Evolutionary conservation across 2,329 filamentous ascomycete species (phyloP).

Genomic region (Aspergillus sp.): DNA sequence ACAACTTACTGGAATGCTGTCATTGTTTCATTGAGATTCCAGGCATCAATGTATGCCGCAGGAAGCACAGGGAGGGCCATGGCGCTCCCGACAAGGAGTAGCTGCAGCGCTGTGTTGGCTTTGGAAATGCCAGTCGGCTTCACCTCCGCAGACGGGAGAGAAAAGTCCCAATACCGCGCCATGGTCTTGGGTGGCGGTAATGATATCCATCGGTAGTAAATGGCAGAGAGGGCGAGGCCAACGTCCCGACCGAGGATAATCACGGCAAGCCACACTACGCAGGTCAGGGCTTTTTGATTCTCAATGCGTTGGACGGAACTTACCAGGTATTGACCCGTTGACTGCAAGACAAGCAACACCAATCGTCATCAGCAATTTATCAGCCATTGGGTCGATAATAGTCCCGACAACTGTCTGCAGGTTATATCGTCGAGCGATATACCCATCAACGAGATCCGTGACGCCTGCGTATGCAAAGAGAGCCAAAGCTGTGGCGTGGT

Average conservation of each 20-base stretch:
- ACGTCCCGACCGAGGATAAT: slow-evolving; percentile 89
- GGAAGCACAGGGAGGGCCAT: slow-evolving; percentile 75
- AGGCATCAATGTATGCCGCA: slow-evolving; percentile 53
- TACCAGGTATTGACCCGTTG: slow-evolving; percentile 78
- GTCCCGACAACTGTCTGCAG: slow-evolving; percentile 91
- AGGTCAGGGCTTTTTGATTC: slow-evolving; percentile 3
- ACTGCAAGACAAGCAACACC: slow-evolving; percentile 80
- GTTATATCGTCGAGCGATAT: slow-evolving; percentile 84
- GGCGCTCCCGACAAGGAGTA: slow-evolving; percentile 80
- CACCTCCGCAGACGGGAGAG: slow-evolving; percentile 60
- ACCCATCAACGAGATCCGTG: slow-evolving; percentile 90
- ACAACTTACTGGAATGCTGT: slow-evolving; percentile 45
- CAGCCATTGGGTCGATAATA: slow-evolving; percentile 93
- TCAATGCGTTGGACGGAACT: slow-evolving; percentile 27
- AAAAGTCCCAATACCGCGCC: slow-evolving; percentile 94
- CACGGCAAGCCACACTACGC: slow-evolving; percentile 75
- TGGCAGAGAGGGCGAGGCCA: slow-evolving; percentile 76
- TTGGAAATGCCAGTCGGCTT: slow-evolving; percentile 48
- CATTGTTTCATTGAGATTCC: slow-evolving; percentile 63
- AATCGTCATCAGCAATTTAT: slow-evolving; percentile 94
- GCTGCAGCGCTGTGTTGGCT: slow-evolving; percentile 89
- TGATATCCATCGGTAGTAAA: slow-evolving; percentile 96
- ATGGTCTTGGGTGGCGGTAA: slow-evolving; percentile 93
- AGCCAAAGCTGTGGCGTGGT: slow-evolving; percentile 73
- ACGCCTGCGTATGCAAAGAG: slow-evolving; percentile 92